Base-by-base conservation (phyloP, 2,329 filamentous ascomycete genomes). In the Aureobasidium vineae region DNA sequence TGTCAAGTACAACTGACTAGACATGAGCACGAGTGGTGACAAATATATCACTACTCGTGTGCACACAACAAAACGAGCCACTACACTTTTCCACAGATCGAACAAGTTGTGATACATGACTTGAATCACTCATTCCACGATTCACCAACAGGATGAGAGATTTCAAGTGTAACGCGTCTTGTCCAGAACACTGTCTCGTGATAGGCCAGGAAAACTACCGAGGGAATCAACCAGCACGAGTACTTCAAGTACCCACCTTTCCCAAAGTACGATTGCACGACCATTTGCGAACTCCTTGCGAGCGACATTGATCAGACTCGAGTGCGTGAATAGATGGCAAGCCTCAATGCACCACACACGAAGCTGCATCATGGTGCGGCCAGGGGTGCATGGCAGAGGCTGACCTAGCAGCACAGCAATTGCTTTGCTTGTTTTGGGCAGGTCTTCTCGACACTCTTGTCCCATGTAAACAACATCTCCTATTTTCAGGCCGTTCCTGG, bases 321-420 rank as follows among this genome's bases (percentile, higher is more conserved):
- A 49, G n/a, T 38, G 57, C 57, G 21, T 61, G 57, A 61, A 49
- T 28, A 38, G 28, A 38, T n/a, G 31, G 38, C 10, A 61, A 43
- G 31, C 28, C 28, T 47, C 21, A 61, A 36, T 49, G 43, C 57
- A 47, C 47, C 26, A 33, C 49, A 52, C 49, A 52, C 31, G 26
- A 31, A n/a, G 38, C 49, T 61, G 28, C 57, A 61, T 21, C 31
- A 52, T 63, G 59, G 59, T 63, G 59, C 59, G 59, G 59, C 45
- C 59, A 63, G 59, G 59, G 59, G 59, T 63, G 59, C 59, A 63
- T 63, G 33, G 45, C 28, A 41, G 16, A 47, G 19, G 54, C 54
- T 57, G 54, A 57, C 53, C 53, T 19, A 36, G 36, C 45, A 31
- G 59, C 43, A 28, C 45, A 28, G 28, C 33, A 60, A 28, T 5